phyloP scores from a whole-genome alignment of 768 basidiomycete genomes.

The Rhodotorula graminis region DNA sequence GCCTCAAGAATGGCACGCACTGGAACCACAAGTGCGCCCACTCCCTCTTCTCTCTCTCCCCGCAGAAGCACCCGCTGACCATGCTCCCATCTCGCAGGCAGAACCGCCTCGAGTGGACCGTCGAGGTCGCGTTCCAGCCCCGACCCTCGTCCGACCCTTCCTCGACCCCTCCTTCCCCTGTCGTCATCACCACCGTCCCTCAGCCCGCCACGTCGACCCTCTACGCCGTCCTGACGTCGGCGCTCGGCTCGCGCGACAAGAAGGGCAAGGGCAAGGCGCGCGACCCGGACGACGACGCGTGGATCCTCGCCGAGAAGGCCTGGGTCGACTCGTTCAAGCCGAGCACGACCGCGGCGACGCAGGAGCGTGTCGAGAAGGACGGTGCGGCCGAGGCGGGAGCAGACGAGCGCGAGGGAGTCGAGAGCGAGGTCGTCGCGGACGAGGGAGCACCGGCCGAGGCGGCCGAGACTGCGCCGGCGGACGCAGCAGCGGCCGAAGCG shows the following conservation, averaged over 20 bases:
- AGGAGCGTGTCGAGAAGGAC: no score
- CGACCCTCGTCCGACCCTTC: constrained; percentile 19
- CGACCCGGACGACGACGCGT: constrained; percentile 23
- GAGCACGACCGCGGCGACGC: not conserved
- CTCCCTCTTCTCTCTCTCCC: not conserved
- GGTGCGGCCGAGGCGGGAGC: no score
- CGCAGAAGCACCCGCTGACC: no score
- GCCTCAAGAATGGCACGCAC: constrained; percentile 28
- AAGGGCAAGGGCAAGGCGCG: constrained; percentile 32
- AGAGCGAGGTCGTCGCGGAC: not conserved
- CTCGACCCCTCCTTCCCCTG: not conserved
- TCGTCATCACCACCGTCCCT: constrained; percentile 10
- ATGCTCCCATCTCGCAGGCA: not conserved
- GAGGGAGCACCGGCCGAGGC: not conserved
- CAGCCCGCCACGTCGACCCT: constrained; percentile 2
- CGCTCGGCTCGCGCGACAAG: constrained; percentile 12
- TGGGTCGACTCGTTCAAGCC: constrained; percentile 23
- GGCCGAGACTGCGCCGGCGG: no score
- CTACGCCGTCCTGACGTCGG: constrained; percentile 7
- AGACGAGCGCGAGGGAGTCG: not conserved
- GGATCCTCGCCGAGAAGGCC: not conserved
- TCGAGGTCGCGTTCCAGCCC: constrained; percentile 31
- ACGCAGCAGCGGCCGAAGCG: not conserved
- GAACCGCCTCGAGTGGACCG: constrained; percentile 34
- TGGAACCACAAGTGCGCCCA: constrained; percentile 31